Evolutionary conservation across 169 alveolate species (phyloP).

Genomic region (Miamiensis avidus): DNA sequence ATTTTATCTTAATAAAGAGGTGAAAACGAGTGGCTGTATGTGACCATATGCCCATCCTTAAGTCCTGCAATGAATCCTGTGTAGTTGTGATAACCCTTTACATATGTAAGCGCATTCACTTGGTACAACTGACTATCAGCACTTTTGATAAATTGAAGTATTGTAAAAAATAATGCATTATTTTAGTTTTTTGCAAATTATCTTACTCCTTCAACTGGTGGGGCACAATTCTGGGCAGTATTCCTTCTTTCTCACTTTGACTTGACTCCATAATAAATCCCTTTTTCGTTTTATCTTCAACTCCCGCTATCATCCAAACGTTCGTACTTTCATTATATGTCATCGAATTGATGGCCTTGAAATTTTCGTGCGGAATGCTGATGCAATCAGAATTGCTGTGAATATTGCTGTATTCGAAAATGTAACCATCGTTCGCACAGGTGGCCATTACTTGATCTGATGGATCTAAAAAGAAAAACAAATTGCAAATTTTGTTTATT

Average conservation of each 20-base stretch:
- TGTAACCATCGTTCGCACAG: slow-evolving; percentile 57
- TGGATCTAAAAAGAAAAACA: too few relatives aligned
- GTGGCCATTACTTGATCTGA: slow-evolving; percentile 38
- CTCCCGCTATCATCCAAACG: background rate
- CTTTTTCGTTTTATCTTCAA: slow-evolving; percentile 2
- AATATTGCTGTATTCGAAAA: slow-evolving; percentile 34
- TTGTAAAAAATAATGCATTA: background rate
- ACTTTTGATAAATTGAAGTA: background rate
- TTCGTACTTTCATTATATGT: background rate
- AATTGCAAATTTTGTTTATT: too few relatives aligned
- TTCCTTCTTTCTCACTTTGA: background rate
- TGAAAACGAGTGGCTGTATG: slow-evolving; percentile 27
- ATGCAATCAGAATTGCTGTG: background rate
- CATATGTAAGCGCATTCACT: background rate
- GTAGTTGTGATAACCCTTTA: slow-evolving; percentile 1
- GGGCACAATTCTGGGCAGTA: slow-evolving; percentile 4
- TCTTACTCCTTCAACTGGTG: background rate
- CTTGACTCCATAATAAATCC: background rate
- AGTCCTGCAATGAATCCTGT: slow-evolving; percentile 51
- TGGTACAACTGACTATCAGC: background rate
- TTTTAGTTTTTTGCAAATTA: too few relatives aligned
- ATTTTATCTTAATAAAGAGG: slow-evolving; percentile 34
- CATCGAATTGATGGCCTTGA: background rate
- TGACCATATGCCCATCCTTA: slow-evolving; percentile 44
- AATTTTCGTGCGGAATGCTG: background rate